Evolutionary conservation across 192 early-diverging fungal species (phyloP).

Genomic region (Coemansia sp.): DNA sequence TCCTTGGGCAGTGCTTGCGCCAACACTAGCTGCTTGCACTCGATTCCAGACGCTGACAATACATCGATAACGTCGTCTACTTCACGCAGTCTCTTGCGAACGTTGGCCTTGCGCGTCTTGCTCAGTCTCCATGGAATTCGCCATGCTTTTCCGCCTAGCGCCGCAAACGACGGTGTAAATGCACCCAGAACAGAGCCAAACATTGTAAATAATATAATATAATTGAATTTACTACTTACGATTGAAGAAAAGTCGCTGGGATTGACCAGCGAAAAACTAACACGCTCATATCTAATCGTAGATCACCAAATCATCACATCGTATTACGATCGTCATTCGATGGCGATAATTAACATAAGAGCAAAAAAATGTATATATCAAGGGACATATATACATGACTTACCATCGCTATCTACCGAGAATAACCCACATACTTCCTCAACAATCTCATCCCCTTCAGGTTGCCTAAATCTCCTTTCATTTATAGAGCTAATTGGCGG

Average conservation of each 20-base stretch:
- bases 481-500: too few relatives aligned
- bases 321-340: neutral
- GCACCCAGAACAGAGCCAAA: conserved; percentile 49
- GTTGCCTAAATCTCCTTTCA: too few relatives aligned
- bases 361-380: too few relatives aligned
- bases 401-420: neutral
- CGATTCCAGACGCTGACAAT: conserved; percentile 69
- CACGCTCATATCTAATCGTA: neutral
- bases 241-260: neutral
- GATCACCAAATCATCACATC: neutral
- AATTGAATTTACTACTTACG: neutral
- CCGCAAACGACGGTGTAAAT: conserved; percentile 43
- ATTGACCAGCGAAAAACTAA: neutral
- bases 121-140: conserved; percentile 68
- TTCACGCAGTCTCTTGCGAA: conserved; percentile 80
- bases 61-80: conserved; percentile 78
- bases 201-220: conserved; percentile 19
- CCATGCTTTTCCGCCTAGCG: conserved; percentile 53
- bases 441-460: too few relatives aligned
- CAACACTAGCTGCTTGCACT: conserved; percentile 71
- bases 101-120: conserved; percentile 82
- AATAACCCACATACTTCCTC: too few relatives aligned
- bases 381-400: neutral
- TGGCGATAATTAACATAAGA: neutral
- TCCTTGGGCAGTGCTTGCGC: conserved; percentile 65